Evolutionary conservation across 202 grass and related monocot species (phyloP).

Genomic region (Zoysia matrella): DNA sequence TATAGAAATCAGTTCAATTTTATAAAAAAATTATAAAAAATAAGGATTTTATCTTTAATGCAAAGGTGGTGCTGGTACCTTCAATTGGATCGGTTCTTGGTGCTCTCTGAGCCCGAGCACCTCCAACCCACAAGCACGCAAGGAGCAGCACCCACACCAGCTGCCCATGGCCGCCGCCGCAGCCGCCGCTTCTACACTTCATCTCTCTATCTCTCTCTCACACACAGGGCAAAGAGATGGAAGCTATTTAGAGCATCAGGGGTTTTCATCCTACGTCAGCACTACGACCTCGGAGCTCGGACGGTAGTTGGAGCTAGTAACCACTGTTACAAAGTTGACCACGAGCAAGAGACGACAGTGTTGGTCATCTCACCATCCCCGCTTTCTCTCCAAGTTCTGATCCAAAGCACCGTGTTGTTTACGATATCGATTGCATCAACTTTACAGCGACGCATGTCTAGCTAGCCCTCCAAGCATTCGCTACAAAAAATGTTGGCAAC

Average conservation of each 20-base stretch:
- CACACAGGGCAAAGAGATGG: not conserved
- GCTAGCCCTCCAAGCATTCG: too few relatives aligned
- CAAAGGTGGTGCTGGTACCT: constrained; percentile 5
- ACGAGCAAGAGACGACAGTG: not conserved
- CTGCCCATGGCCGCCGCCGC: not conserved
- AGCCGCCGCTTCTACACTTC: not conserved
- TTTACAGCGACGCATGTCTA: too few relatives aligned
- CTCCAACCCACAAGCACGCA: not conserved
- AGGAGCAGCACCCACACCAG: constrained; percentile 7
- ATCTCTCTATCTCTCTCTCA: not conserved
- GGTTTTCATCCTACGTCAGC: not conserved
- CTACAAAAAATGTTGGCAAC: too few relatives aligned
- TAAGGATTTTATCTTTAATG: too few relatives aligned
- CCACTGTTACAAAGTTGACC: not conserved
- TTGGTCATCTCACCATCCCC: not conserved
- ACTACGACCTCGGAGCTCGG: not conserved
- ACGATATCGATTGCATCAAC: too few relatives aligned
- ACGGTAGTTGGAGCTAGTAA: not conserved
- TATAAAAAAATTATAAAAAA: too few relatives aligned
- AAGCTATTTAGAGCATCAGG: not conserved
- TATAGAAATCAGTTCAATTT: too few relatives aligned
- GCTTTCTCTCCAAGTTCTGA: too few relatives aligned
- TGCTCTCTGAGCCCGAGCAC: not conserved
- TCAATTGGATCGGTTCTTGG: constrained; percentile 34
- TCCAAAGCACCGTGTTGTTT: too few relatives aligned